Evolutionary conservation across 495 filamentous ascomycete species (phyloP), one percentile per base, ranked within the genome.

Genomic region (Astrocystis sublimbata): DNA sequence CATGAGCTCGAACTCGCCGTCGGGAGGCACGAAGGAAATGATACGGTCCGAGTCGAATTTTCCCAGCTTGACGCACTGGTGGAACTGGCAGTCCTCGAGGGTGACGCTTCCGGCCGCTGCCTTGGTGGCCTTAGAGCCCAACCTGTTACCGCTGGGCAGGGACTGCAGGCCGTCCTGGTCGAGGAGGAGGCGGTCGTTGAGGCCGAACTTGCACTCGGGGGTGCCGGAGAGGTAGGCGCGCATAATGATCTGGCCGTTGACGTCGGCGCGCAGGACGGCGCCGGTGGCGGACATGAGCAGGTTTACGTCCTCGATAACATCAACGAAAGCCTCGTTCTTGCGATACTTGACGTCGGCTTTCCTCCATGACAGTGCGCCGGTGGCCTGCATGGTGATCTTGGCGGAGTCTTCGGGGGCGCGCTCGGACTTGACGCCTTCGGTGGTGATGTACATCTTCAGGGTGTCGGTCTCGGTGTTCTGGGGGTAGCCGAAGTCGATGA

Each of bases 371-470:
- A 96, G 82, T 4, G 96, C 96, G 19, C 96, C 96, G 1, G 96
- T 99, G 9, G 96, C 96, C 83, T 99, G 96, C 92, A 96, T 96
- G 24, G 96, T 99, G 75, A 99, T 99, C 67, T 90, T 90, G 65
- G 92, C 92, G 19, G 93, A 96, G 75, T 98, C 93, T 71, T 93
- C 90, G 79, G 91, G 88, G 53, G 89, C 87, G 57, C 93, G 88
- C 75, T 96, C 93, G 26, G 92, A 94, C 76, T 96, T 97, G 79
- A 99, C 96, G 45, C 96, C 94, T 78, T 99, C 96, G 50, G 96
- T 98, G 13, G 96, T 99, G 77, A 99, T 99, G 80, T 99, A 98
- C 93, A 98, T 97, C 80, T 98, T 99, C 61, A 99, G 83, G 17
- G 96, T 99, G 72, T 99, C 96, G 41, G 93, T 93, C 79, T 99